Conservation (phyloP, 805 yeast genomes). For the Naumovozyma castellii region DNA sequence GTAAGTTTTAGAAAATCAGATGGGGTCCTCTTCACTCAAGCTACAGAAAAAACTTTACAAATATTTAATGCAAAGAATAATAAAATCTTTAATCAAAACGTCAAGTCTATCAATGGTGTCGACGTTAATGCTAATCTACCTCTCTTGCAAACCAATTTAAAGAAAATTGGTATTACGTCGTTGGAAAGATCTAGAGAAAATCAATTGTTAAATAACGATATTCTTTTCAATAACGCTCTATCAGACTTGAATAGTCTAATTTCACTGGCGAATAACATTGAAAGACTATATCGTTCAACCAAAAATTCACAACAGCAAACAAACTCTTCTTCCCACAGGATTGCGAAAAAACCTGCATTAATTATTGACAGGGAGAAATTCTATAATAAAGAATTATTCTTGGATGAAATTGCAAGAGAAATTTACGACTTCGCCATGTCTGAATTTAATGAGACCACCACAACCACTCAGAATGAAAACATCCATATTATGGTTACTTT, state of each 20-base stretch:
- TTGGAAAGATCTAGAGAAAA: constrained; percentile 49
- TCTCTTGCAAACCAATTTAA: constrained; percentile 20
- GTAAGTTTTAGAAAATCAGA: constrained; percentile 73
- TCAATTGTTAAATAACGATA: constrained; percentile 48
- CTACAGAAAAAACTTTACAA: constrained; percentile 38
- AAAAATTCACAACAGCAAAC: not conserved
- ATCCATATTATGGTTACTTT: constrained; percentile 51
- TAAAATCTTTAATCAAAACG: constrained; percentile 21
- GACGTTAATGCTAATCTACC: constrained; percentile 4
- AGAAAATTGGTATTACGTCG: constrained; percentile 59
- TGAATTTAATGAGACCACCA: constrained; percentile 30
- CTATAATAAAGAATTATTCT: constrained; percentile 34
- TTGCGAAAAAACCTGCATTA: constrained; percentile 13
- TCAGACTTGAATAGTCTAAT: constrained; percentile 69
- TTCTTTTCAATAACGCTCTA: constrained; percentile 56
- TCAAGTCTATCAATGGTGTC: constrained; percentile 29
- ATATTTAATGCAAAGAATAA: constrained; percentile 38
- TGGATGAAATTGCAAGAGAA: constrained; percentile 69
- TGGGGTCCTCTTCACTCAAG: constrained; percentile 42
- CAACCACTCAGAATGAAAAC: constrained; percentile 13
- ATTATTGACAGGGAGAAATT: constrained; percentile 30
- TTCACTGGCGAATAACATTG: constrained; percentile 68
- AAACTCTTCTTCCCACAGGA: too few relatives aligned
- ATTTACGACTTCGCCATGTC: constrained; percentile 54
- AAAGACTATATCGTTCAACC: constrained; percentile 35